These are phyloP conservation scores for Diversispora epigaea DNA, from an alignment of 192 early-diverging fungal genomes.

Conservation along the genomic window DNA sequence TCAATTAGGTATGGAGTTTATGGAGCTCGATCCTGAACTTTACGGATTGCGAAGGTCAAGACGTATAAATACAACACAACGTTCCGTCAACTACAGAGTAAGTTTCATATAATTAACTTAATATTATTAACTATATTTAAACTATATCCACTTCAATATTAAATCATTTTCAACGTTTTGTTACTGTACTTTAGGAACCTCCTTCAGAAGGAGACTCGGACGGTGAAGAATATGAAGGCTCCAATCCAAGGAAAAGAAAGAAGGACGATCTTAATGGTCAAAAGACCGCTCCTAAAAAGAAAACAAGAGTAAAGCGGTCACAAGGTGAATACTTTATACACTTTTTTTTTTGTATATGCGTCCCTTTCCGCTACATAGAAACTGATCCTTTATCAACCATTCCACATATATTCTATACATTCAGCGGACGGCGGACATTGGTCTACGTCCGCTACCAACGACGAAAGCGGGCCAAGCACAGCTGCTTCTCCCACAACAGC, in stretches of 20 bases:
- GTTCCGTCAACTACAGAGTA: conserved; percentile 22
- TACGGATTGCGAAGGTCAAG: conserved; percentile 25
- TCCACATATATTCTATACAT: not conserved
- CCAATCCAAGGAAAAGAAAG: conserved; percentile 11
- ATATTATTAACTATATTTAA: not conserved
- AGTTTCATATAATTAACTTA: not conserved
- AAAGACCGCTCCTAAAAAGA: not conserved
- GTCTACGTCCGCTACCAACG: not conserved
- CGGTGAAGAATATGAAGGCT: not conserved
- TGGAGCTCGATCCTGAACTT: conserved; percentile 25
- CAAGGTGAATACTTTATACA: not conserved
- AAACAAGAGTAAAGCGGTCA: not conserved
- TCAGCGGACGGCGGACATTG: not conserved
- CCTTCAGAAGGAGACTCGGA: conserved; percentile 23
- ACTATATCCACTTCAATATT: too few species aligned
- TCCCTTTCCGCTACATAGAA: not conserved
- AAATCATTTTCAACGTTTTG: not conserved
- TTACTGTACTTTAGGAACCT: not conserved
- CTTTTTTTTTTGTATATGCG: not conserved
- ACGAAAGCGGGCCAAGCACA: not conserved
- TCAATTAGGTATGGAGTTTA: conserved; percentile 19
- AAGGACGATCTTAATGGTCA: not conserved
- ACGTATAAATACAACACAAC: not conserved
- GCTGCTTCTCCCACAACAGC: not conserved
- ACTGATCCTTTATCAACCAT: not conserved